Evolutionary conservation across 1,284 basidiomycete genomes (phyloP).

Genomic region (Leccinum subrobustum): DNA sequence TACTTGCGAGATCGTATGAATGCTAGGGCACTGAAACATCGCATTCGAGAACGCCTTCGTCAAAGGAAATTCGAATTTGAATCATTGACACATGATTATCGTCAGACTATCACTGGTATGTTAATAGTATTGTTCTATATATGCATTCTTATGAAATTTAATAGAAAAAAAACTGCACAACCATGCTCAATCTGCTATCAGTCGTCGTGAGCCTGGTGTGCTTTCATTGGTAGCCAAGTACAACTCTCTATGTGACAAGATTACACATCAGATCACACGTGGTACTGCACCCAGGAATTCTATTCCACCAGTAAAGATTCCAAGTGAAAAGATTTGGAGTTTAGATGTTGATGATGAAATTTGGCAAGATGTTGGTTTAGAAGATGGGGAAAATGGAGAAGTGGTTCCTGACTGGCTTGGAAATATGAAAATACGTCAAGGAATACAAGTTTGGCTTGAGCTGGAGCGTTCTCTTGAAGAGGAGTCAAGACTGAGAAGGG

Average conservation of each 20-base stretch:
- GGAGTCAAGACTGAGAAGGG: neutral
- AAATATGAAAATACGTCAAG: neutral
- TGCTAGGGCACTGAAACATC: neutral
- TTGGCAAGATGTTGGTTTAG: neutral
- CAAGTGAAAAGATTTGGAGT: neutral
- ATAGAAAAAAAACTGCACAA: neutral
- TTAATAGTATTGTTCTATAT: neutral
- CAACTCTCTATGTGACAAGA: neutral
- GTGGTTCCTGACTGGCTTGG: neutral
- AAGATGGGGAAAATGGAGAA: neutral
- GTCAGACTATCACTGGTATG: neutral
- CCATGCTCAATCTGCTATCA: neutral
- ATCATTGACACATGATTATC: neutral
- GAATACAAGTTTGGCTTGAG: neutral
- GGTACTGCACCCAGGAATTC: no score
- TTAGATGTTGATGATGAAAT: neutral
- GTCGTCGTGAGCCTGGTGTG: neutral
- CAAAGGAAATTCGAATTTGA: constrained; percentile 1
- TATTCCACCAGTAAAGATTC: neutral
- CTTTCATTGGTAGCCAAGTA: neutral
- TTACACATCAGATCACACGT: no score
- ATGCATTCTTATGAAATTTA: no score
- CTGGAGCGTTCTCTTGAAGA: neutral
- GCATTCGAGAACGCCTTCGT: neutral
- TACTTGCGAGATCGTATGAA: neutral